Evolutionary conservation across 495 filamentous ascomycete species (phyloP).

Genomic region (Trichoderma erinaceum): DNA sequence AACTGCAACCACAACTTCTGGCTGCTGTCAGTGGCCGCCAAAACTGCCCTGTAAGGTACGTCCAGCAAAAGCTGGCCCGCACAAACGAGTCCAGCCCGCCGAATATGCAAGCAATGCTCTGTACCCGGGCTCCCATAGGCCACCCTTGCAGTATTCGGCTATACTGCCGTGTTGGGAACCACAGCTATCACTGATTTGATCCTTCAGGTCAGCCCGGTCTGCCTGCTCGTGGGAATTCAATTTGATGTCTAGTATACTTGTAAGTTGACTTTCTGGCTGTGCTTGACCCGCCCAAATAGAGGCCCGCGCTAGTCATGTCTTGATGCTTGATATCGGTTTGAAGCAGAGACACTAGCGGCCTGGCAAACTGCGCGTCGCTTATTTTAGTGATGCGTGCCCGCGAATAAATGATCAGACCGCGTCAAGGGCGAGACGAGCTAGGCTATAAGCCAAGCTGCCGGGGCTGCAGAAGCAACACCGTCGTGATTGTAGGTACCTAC

Average conservation of each 20-base stretch:
- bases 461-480: background rate
- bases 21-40: background rate
- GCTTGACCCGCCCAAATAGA: conserved; percentile 3
- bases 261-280: background rate
- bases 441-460: background rate
- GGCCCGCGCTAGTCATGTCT: background rate
- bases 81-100: background rate
- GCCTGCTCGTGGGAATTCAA: conserved; percentile 7
- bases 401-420: background rate
- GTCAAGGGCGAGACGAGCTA: background rate
- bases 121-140: background rate
- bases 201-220: conserved; percentile 9
- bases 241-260: too few species aligned
- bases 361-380: background rate
- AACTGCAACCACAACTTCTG: background rate
- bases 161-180: conserved; percentile 7
- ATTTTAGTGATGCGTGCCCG: background rate
- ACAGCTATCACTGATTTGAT: conserved; percentile 1
- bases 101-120: conserved; percentile 11
- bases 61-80: too few species aligned
- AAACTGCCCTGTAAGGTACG: background rate
- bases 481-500: background rate
- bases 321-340: background rate
- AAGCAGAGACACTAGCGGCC: conserved; percentile 2
- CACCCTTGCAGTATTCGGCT: background rate